Evolutionary conservation across 2,329 filamentous ascomycete species (phyloP).

Genomic region (Ceratocystis ficicola): DNA sequence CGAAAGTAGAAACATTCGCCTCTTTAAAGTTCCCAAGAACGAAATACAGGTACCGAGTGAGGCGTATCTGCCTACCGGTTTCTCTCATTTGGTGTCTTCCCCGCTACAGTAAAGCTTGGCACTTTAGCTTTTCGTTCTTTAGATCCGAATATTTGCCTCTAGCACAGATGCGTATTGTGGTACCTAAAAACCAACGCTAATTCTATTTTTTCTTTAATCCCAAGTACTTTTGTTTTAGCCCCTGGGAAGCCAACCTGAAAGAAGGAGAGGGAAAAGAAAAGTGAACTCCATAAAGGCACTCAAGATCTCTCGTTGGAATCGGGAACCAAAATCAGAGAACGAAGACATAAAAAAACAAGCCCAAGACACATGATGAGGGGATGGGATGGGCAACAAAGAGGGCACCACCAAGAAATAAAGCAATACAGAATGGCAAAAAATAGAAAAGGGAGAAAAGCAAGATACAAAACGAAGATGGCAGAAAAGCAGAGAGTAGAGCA

Average conservation of each 20-base stretch:
- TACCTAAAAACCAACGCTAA: neutral
- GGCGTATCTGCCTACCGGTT: neutral
- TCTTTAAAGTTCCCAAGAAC: neutral
- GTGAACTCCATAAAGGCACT: neutral
- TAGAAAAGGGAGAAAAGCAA: slow-evolving; percentile 24
- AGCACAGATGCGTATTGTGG: neutral
- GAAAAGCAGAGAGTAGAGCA: slow-evolving; percentile 26
- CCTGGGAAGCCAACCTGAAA: slow-evolving; percentile 20
- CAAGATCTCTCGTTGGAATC: neutral
- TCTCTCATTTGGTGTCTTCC: neutral
- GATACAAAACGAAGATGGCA: slow-evolving; percentile 26
- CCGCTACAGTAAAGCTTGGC: neutral
- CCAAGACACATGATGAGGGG: neutral
- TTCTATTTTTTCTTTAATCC: neutral
- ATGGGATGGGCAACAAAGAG: neutral
- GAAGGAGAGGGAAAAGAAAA: slow-evolving; percentile 14
- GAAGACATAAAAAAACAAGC: neutral
- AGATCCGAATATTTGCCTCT: neutral
- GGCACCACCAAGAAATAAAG: slow-evolving; percentile 1
- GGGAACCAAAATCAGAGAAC: neutral
- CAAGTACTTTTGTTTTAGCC: slow-evolving; percentile 3
- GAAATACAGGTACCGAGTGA: neutral
- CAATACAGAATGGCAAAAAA: slow-evolving; percentile 22
- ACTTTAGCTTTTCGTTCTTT: neutral
- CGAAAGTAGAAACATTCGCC: slow-evolving; percentile 12